Evolutionary conservation across 2,329 filamentous ascomycete species (phyloP), one percentile per base, ranked within the genome.

Genomic region (Didymella keratinophila): DNA sequence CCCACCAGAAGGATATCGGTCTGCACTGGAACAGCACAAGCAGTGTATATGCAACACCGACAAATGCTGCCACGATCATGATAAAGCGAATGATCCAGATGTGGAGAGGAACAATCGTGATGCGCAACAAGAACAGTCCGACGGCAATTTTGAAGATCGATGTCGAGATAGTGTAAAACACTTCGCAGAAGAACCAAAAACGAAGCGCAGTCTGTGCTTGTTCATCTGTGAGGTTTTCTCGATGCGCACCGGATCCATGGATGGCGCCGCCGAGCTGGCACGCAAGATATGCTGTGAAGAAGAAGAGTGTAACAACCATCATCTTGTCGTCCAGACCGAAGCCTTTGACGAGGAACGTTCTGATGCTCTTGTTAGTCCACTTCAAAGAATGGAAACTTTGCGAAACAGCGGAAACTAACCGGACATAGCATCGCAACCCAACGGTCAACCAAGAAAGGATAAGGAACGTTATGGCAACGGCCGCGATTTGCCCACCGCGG

Each of bases 151-250:
- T 84, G 50, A 82, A 77, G 27, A 81, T 66, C 20, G 78, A 76
- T 8, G 79, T 82, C 2, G 79, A 76, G 54, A 82, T 71, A 20
- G 80, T 79, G 68, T 85, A 86, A 65, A 80, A 82, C 27, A 82
- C 74, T 63, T 85, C 83, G 64, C 82, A 83, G 37, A 85, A 79
- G 76, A 79, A 85, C 83, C 83, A 86, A 62, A 68, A 77, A 63
- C 71, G 64, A 6, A 75, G 58, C 16, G 71, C 72, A 18, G 43
- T 70, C 55, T 72, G 52, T 3, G 68, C 70, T n/a, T 51, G 60
- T 18, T 61, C 62, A 28, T 70, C 67, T 8, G 71, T 66, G 28
- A 80, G 66, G 8, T 74, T 64, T 25, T 59, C 56, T 3, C 76
- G 66, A 45, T 69, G 73, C 57, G 70, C 63, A 34, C 78, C 78